Percentiles rank a stretch among this genome's conserved stretches.
Conservation (phyloP, 768 basidiomycete genomes). For the Podaxis rugospora region DNA sequence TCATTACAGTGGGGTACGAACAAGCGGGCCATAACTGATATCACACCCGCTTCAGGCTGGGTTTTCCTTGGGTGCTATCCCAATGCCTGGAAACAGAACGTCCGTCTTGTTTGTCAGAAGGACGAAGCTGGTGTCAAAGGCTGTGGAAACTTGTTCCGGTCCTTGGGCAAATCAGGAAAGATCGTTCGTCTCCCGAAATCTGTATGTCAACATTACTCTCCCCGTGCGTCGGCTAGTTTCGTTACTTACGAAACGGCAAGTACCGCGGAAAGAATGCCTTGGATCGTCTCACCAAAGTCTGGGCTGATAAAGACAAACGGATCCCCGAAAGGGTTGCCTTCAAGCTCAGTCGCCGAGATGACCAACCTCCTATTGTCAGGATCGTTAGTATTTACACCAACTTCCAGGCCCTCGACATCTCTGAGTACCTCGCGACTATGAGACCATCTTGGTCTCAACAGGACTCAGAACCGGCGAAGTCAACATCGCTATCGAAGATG, state of each 20-base stretch:
- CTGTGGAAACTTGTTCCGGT: slow-evolving; percentile 7
- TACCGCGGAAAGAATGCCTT: slow-evolving; percentile 22
- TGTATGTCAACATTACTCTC: slow-evolving; percentile 14
- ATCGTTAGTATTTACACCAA: slow-evolving; percentile 17
- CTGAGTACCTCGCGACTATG: neutral
- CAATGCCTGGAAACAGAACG: slow-evolving; percentile 1
- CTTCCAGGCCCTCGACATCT: slow-evolving; percentile 13
- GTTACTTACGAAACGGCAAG: neutral
- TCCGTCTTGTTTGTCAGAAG: slow-evolving; percentile 5
- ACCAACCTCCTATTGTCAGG: slow-evolving; percentile 13
- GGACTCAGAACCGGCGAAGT: neutral
- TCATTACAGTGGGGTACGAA: neutral
- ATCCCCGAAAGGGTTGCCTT: slow-evolving; percentile 12
- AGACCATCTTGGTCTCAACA: neutral
- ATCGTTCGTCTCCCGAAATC: slow-evolving; percentile 23
- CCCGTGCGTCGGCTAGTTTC: neutral
- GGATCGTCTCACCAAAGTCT: slow-evolving; percentile 15
- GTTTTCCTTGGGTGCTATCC: slow-evolving; percentile 8
- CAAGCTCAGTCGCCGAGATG: slow-evolving; percentile 11
- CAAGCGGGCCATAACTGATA: slow-evolving; percentile 7
- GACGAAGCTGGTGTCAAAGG: neutral
- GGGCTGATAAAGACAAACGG: slow-evolving; percentile 16
- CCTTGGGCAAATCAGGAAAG: neutral
- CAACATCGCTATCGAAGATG: neutral
- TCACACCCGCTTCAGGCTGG: slow-evolving; percentile 11